Evolutionary conservation across 2,329 filamentous ascomycete genomes (phyloP).

Genomic region (Periconia sp.): DNA sequence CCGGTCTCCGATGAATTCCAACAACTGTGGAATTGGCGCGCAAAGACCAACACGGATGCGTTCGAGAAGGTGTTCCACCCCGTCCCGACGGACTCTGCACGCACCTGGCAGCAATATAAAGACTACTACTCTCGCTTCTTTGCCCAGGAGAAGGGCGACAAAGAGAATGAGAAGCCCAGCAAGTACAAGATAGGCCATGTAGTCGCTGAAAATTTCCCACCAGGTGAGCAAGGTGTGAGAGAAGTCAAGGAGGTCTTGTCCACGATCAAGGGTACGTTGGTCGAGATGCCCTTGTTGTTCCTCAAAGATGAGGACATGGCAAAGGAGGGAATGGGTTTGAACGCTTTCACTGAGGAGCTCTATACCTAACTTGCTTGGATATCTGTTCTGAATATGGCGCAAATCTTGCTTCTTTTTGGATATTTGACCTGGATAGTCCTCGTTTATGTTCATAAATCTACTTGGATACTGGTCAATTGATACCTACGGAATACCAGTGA

Average conservation of each 20-base stretch:
- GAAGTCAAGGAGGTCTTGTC: slow-evolving; percentile 70
- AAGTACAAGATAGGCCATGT: slow-evolving; percentile 86
- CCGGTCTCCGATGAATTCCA: slow-evolving; percentile 70
- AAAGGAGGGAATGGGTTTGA: slow-evolving; percentile 69
- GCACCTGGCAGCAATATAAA: slow-evolving; percentile 73
- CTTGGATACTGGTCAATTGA: too few species aligned
- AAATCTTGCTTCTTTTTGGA: too few species aligned
- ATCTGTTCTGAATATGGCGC: neutral
- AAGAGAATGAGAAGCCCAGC: slow-evolving; percentile 49
- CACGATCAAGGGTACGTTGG: slow-evolving; percentile 60
- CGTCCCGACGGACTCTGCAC: slow-evolving; percentile 69
- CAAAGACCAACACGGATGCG: slow-evolving; percentile 75
- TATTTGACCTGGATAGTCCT: too few species aligned
- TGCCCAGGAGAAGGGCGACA: slow-evolving; percentile 46
- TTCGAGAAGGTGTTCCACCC: slow-evolving; percentile 82
- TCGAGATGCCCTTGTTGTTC: slow-evolving; percentile 92
- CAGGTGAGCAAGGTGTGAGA: slow-evolving; percentile 45
- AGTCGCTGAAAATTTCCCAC: slow-evolving; percentile 57
- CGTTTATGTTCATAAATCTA: too few species aligned
- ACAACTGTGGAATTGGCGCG: slow-evolving; percentile 71
- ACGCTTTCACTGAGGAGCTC: slow-evolving; percentile 51
- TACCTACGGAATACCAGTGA: too few species aligned
- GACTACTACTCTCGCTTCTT: slow-evolving; percentile 71
- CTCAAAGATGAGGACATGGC: slow-evolving; percentile 84
- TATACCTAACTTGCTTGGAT: slow-evolving; percentile 41